These are phyloP conservation scores for Toxicodendron radicans DNA, from an alignment of 345 rosid species.

Conservation along the genomic window DNA sequence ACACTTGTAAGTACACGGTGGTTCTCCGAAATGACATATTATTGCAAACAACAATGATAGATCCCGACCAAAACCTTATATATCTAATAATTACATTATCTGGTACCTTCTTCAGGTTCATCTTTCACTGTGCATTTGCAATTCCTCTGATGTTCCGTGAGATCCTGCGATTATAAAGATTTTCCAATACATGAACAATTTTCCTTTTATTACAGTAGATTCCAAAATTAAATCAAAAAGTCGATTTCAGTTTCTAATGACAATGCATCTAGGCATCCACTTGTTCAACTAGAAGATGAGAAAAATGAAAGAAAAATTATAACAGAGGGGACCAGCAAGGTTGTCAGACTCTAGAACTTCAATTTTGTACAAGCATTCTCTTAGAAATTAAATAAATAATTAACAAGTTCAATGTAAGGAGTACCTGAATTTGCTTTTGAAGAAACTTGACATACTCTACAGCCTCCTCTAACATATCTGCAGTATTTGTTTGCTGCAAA, in stretches of 20 bases:
- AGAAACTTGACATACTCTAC: conserved; percentile 74
- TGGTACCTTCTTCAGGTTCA: conserved; percentile 29
- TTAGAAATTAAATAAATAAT: conserved; percentile 1
- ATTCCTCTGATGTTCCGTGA: conserved; percentile 62
- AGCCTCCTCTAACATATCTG: conserved; percentile 90
- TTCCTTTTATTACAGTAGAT: background rate
- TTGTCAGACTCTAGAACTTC: background rate
- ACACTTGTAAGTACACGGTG: no score
- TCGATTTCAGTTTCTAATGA: background rate
- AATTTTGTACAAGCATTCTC: background rate
- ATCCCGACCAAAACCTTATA: background rate
- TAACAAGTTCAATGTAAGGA: conserved; percentile 1
- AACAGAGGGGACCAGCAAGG: background rate
- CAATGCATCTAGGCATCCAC: background rate
- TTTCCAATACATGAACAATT: no score
- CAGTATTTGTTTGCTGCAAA: conserved; percentile 87
- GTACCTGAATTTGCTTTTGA: conserved; percentile 81
- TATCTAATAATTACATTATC: conserved; percentile 15
- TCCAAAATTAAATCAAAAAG: background rate
- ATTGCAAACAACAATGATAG: conserved; percentile 8
- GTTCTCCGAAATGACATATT: no score
- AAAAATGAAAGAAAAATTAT: background rate
- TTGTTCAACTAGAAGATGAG: background rate
- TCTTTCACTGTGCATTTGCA: conserved; percentile 65
- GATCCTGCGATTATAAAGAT: conserved; percentile 50